Evolutionary conservation across 768 basidiomycete species (phyloP), one percentile per base, ranked within the genome.

Genomic region (Tylopilus balloui): DNA sequence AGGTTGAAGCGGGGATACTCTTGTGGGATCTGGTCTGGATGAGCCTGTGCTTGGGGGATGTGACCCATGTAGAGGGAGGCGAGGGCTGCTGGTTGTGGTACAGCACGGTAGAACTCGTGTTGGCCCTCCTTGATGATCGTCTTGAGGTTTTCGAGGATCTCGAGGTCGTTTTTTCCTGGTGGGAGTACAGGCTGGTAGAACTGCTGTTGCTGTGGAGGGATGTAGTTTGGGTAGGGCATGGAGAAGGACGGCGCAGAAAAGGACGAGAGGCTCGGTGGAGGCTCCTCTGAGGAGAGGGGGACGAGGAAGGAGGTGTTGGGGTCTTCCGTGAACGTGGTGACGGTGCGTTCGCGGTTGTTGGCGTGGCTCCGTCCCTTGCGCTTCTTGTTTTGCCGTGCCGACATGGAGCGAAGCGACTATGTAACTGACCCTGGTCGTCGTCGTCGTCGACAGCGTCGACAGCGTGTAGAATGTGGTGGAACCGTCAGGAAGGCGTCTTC

Each of bases 81-180:
- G 32, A 90, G 78, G 42, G 75, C 77, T 14, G 73, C 73, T 24
- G 86, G 88, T 51, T 81, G 76, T 21, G 88, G 85, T 39, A 78
- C 62, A 24, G 86, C 78, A 20, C 78, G 77, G 64, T 79, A 90
- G 56, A 81, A 72, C 47, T 85, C 79, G 65, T 90, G 87, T 60
- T 90, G 86, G 42, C 78, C 79, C 27, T 72, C 75, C 60, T 81
- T 84, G 67, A 90, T 89, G 47, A 78, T 70, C 20, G 79, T 71
- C 65, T 90, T 89, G 65, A 90, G 80, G 48, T 80, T 80, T 68
- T 88, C 80, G 51, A 90, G 76, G 27, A 83, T 75, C 63, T 88
- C 84, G 53, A 89, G 76, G 68, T 88, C 88, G 61, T 72, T 76
- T 58, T 79, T 73, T 8, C 82, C 84, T 19, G 78, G 73, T 3